These are phyloP conservation scores for Dactylellina parvicollis DNA, from an alignment of 2,329 filamentous ascomycete species.

Conservation along the genomic window DNA sequence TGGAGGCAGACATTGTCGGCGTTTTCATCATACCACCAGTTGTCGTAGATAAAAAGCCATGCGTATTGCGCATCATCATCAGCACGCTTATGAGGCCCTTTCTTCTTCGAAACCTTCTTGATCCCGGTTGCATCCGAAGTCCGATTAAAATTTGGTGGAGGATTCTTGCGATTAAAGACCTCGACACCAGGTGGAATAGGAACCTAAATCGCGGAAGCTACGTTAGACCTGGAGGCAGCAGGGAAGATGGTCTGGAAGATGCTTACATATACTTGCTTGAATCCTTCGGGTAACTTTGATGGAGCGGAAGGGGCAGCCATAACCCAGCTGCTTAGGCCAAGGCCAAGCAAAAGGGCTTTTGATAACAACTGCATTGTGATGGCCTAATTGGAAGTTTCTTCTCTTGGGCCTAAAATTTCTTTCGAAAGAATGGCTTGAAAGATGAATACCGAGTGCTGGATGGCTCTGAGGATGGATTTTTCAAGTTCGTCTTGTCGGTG, in stretches of 20 bases:
- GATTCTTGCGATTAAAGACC: background rate
- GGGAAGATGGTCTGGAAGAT: background rate
- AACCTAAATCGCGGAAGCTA: background rate
- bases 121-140: background rate
- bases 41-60: background rate
- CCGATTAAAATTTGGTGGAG: constrained; percentile 3
- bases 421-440: constrained; percentile 1
- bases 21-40: constrained; percentile 10
- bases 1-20: constrained; percentile 2
- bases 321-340: background rate
- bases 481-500: no score
- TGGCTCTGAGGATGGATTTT: background rate
- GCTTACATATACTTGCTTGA: constrained; percentile 1
- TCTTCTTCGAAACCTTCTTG: background rate
- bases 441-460: background rate
- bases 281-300: background rate
- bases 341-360: constrained; percentile 4
- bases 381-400: constrained; percentile 1
- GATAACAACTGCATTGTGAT: constrained; percentile 4
- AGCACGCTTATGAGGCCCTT: background rate
- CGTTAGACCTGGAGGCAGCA: background rate
- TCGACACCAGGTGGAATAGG: constrained; percentile 3
- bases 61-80: constrained; percentile 3
- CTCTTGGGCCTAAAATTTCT: background rate
- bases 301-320: constrained; percentile 6